phyloP scores from a whole-genome alignment of 176 grass and related monocot genomes.

The Tillandsia fasciculata region DNA sequence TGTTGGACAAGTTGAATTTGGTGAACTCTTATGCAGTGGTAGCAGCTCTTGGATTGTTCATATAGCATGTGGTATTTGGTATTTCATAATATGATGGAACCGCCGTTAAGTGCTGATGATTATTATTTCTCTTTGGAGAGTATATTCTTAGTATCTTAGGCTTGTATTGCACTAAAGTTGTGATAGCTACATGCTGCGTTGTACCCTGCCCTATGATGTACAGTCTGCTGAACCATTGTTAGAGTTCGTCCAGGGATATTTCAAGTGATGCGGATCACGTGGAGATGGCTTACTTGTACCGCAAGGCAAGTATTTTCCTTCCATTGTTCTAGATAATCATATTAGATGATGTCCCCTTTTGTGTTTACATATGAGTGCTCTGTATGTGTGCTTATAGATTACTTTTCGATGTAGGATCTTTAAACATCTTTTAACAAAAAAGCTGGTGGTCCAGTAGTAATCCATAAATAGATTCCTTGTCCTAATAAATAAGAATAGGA shows the following conservation, averaged over 20 bases:
- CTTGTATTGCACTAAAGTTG: background rate
- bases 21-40: background rate
- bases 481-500: no score
- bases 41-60: background rate
- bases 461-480: no score
- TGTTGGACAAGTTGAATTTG: background rate
- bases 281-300: slow-evolving; percentile 22
- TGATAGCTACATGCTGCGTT: background rate
- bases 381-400: background rate
- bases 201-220: slow-evolving; percentile 8
- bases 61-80: background rate
- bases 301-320: slow-evolving; percentile 54
- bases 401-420: no score
- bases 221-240: slow-evolving; percentile 13
- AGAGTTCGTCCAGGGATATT: slow-evolving; percentile 13
- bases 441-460: no score
- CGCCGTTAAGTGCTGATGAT: background rate
- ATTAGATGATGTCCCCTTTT: slow-evolving; percentile 19
- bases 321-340: slow-evolving; percentile 12
- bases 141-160: background rate
- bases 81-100: background rate
- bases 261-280: slow-evolving; percentile 14
- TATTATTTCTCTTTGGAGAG: background rate
- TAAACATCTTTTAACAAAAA: no score
- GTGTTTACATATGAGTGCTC: background rate